These are phyloP conservation scores for Musa troglodytarum DNA, from an alignment of 176 grass and related monocot genomes.

Conservation along the genomic window DNA sequence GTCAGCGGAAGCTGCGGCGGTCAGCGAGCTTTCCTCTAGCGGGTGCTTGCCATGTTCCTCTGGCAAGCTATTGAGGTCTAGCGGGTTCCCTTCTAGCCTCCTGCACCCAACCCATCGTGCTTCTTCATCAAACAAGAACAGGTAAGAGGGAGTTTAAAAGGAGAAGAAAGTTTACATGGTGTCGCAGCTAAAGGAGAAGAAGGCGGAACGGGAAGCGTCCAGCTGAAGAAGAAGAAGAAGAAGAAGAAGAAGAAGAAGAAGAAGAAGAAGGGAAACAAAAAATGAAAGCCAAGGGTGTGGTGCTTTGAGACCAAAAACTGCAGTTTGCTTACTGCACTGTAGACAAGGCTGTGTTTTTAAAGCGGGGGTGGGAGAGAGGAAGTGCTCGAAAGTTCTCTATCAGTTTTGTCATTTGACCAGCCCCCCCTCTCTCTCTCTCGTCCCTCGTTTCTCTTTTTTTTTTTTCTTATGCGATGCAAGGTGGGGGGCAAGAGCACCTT, in stretches of 20 bases:
- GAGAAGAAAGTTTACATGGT: not conserved
- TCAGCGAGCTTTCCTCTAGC: constrained; percentile 68
- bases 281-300: constrained; percentile 1
- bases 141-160: not conserved
- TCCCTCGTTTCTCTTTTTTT: not conserved
- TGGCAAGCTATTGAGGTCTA: constrained; percentile 90
- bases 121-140: not conserved
- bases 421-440: constrained; percentile 77
- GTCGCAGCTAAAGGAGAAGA: constrained; percentile 27
- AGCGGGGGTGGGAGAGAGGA: constrained; percentile 1
- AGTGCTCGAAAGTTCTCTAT: constrained; percentile 85
- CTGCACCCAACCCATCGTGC: constrained; percentile 24
- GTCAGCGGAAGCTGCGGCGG: constrained; percentile 60
- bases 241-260: not conserved
- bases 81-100: constrained; percentile 63
- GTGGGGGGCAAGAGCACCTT: constrained; percentile 49
- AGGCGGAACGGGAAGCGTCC: constrained; percentile 27
- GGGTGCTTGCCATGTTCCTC: constrained; percentile 77
- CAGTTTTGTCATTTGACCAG: constrained; percentile 63
- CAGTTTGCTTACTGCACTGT: constrained; percentile 49
- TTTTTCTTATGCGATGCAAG: not conserved
- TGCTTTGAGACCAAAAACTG: constrained; percentile 38
- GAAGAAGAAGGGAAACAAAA: constrained; percentile 2
- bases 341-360: constrained; percentile 11
- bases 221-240: constrained; percentile 9